Base-by-base conservation (phyloP, 352 stramenopile genomes). In the Phytophthora chlamydospora region DNA sequence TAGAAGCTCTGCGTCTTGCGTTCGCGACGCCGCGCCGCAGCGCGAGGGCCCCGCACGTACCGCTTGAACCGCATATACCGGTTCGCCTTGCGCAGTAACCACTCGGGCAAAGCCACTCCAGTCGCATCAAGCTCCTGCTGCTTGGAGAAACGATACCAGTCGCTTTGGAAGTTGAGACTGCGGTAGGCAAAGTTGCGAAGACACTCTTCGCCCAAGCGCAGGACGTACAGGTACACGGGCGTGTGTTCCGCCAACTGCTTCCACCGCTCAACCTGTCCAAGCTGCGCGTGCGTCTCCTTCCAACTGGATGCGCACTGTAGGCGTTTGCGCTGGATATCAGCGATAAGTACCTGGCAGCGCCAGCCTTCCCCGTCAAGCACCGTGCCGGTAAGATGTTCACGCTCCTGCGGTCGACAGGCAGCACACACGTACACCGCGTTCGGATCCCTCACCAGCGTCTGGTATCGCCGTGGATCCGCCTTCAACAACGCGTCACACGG, bases 61-160 rank as follows among this genome's bases (percentile, higher is more conserved):
- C 88, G 69, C 59, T 96, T 96, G 55, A 93, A 93, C 0, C 88
- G 85, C 57, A 95, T 52, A 42, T 96, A 96, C 2, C 88, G 79
- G 34, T 82, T 85, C 4, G 88, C 88, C 50, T 92, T 92, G 10
- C 88, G 83, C 7, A 92, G 58, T 19, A 96, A 52, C 78, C 83
- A 93, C 12, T 70, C 47, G 0, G 88, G 88, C 1, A 95, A 31
- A 21, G 61, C 43, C 4, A 76, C 52, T 27, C 58, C 65, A 40
- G 42, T 60, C 0, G 39, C 53, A 12, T 71, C 44, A 2, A 87
- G 71, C 31, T 89, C 79, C 21, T 89, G 63, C 19, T 69, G 76
- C 39, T 85, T 86, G 13, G 73, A 75, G 4, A 81, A 71, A 7
- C 78, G 70, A 33, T 65, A 73, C 85, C 85, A 93, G 48, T 91